phyloP scores from a whole-genome alignment of 2,329 filamentous ascomycete species.

The Trichoderma breve region DNA sequence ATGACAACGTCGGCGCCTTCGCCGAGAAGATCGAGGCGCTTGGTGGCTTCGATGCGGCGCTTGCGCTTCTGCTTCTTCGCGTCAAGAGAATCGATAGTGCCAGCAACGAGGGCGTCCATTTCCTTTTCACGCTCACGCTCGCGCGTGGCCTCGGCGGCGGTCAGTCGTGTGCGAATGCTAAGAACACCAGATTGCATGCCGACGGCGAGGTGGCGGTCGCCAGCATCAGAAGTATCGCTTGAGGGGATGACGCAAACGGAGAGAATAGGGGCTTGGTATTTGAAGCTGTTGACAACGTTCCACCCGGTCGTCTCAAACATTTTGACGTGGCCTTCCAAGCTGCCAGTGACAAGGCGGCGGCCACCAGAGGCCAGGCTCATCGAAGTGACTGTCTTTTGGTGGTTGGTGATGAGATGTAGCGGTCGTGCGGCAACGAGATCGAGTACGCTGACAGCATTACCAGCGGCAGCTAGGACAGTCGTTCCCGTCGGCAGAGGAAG shows the following conservation, averaged over 20 bases:
- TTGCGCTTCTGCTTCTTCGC: conserved; percentile 69
- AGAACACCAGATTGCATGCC: conserved; percentile 94
- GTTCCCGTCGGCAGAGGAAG: conserved; percentile 84
- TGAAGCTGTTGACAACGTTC: conserved; percentile 94
- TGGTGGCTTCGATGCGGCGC: conserved; percentile 44
- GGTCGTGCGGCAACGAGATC: conserved; percentile 91
- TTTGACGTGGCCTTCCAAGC: conserved; percentile 93
- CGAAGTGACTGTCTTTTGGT: conserved; percentile 96
- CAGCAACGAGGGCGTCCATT: conserved; percentile 78
- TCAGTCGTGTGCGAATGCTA: conserved; percentile 83
- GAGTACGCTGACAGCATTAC: conserved; percentile 83
- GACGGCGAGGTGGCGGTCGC: conserved; percentile 90
- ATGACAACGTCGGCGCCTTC: conserved; percentile 88
- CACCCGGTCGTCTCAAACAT: conserved; percentile 91
- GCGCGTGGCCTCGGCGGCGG: conserved; percentile 73
- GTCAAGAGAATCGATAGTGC: conserved; percentile 76
- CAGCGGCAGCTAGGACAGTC: conserved; percentile 78
- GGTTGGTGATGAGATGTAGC: conserved; percentile 81
- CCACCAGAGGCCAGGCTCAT: conserved; percentile 79
- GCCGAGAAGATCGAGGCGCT: conserved; percentile 73
- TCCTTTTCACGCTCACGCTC: conserved; percentile 77
- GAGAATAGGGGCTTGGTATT: conserved; percentile 89
- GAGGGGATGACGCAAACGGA: conserved; percentile 69
- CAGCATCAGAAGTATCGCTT: conserved; percentile 44
- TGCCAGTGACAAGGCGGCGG: conserved; percentile 79